Evolutionary conservation across 2,329 filamentous ascomycete species (phyloP).

Genomic region (Raffaelea deltoideospora): DNA sequence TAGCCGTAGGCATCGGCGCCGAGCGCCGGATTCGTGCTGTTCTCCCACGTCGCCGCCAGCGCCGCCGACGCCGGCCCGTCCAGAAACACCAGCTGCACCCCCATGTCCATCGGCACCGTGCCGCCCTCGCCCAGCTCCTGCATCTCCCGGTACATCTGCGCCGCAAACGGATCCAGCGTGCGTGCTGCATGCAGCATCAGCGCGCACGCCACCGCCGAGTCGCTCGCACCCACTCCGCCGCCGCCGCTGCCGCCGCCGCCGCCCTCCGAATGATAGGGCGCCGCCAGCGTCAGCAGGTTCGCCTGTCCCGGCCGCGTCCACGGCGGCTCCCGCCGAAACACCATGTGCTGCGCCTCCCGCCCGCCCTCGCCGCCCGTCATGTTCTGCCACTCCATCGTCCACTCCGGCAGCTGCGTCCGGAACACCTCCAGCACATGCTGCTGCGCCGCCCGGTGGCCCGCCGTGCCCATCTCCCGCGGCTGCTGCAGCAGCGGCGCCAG

Average conservation of each 20-base stretch:
- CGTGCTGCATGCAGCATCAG: slow-evolving; percentile 68
- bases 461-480: slow-evolving; percentile 59
- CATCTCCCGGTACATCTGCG: slow-evolving; percentile 60
- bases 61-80: slow-evolving; percentile 66
- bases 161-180: slow-evolving; percentile 55
- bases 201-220: slow-evolving; percentile 72
- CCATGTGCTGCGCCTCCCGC: slow-evolving; percentile 41
- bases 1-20: slow-evolving; percentile 48
- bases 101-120: slow-evolving; percentile 49
- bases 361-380: slow-evolving; percentile 44
- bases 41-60: slow-evolving; percentile 60
- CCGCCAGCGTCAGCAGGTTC: slow-evolving; percentile 60
- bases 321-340: slow-evolving; percentile 64
- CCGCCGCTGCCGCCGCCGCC: slow-evolving; percentile 47
- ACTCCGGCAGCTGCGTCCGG: slow-evolving; percentile 46
- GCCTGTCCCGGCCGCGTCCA: slow-evolving; percentile 56
- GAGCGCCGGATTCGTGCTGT: slow-evolving; percentile 46
- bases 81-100: slow-evolving; percentile 64
- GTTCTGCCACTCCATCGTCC: slow-evolving; percentile 61
- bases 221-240: slow-evolving; percentile 74
- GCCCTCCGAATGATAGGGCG: slow-evolving; percentile 62
- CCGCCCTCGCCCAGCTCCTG: slow-evolving; percentile 35
- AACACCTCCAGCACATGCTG: slow-evolving; percentile 64
- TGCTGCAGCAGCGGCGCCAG: slow-evolving; percentile 62
- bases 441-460: slow-evolving; percentile 49